Evolutionary conservation across 176 grass and related monocot genomes (phyloP).

Genomic region (Juncus effusus): DNA sequence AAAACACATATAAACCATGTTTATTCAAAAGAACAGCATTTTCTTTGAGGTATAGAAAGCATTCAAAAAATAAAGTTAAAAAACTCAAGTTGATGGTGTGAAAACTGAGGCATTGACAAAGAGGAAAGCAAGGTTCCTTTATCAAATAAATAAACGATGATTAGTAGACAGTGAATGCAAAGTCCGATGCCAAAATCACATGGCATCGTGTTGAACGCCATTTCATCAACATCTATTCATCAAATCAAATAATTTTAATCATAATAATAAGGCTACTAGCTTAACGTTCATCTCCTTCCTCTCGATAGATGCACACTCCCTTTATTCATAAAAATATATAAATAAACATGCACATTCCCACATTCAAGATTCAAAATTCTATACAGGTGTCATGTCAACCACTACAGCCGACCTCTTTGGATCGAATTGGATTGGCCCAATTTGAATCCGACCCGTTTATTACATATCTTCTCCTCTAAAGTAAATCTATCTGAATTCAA

Average conservation of each 20-base stretch:
- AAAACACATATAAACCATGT: no score
- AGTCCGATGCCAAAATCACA: slow-evolving; percentile 10
- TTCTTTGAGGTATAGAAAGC: no score
- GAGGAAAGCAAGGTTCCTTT: slow-evolving; percentile 17
- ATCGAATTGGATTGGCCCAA: background rate
- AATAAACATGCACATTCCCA: no score
- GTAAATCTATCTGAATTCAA: background rate
- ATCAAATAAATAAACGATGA: background rate
- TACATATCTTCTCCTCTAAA: background rate
- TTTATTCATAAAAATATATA: no score
- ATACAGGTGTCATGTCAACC: background rate
- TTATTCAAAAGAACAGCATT: no score
- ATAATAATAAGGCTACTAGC: background rate
- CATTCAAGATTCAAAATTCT: slow-evolving; percentile 5
- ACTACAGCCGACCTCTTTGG: background rate
- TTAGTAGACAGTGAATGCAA: slow-evolving; percentile 18
- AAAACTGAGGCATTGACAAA: slow-evolving; percentile 16
- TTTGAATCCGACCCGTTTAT: slow-evolving; percentile 3
- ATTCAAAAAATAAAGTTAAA: no score
- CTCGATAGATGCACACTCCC: background rate
- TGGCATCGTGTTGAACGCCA: slow-evolving; percentile 14
- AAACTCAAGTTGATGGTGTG: no score
- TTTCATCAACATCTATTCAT: slow-evolving; percentile 4
- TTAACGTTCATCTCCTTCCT: slow-evolving; percentile 11
- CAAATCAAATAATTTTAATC: background rate